Conservation (phyloP, 2,329 filamentous ascomycete species). For the Pseudogymnoascus verrucosus region DNA sequence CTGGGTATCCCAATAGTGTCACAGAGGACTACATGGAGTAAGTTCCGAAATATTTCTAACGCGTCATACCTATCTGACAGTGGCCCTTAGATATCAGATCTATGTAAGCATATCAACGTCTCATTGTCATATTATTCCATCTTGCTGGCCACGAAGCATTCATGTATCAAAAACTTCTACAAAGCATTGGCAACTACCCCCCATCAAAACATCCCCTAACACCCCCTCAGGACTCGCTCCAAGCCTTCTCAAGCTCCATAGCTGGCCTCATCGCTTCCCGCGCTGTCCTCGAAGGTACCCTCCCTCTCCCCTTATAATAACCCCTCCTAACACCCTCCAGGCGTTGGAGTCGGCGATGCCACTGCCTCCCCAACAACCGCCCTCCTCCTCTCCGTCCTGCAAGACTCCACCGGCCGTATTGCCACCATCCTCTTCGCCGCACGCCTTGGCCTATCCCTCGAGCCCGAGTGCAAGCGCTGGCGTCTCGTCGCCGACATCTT, state of each 20-base stretch:
- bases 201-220: neutral
- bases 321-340: conserved; percentile 28
- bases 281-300: conserved; percentile 56
- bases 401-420: conserved; percentile 56
- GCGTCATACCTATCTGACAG: conserved; percentile 7
- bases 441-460: conserved; percentile 56
- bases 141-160: neutral
- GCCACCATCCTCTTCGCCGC: conserved; percentile 65
- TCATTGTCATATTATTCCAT: neutral
- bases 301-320: neutral
- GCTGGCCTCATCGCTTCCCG: conserved; percentile 56
- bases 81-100: conserved; percentile 51
- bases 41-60: conserved; percentile 21
- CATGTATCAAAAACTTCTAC: neutral
- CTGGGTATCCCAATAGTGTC: conserved; percentile 62
- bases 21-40: conserved; percentile 62
- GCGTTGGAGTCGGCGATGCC: conserved; percentile 60
- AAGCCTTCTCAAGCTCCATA: conserved; percentile 59
- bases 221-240: conserved; percentile 45
- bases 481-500: conserved; percentile 61
- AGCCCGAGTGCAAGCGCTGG: conserved; percentile 67
- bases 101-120: conserved; percentile 41
- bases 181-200: neutral
- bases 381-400: conserved; percentile 56
- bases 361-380: conserved; percentile 56